Percentiles rank a stretch among this genome's conserved stretches.
These are phyloP conservation scores for Amphirosellinia nigrospora DNA, from an alignment of 495 filamentous ascomycete genomes.

Conservation along the genomic window DNA sequence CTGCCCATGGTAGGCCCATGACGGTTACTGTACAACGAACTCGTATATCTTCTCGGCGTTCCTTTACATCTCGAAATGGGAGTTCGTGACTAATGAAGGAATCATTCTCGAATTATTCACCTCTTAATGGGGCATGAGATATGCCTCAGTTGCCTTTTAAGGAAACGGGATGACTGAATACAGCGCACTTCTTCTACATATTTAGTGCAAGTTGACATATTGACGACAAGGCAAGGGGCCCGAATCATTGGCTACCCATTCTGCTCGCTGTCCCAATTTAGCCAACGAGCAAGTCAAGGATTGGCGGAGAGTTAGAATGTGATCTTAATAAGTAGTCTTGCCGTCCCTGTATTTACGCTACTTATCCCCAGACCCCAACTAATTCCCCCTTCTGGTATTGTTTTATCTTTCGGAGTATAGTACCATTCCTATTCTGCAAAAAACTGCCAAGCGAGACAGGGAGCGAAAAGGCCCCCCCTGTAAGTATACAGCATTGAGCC, in stretches of 20 bases:
- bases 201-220: background rate
- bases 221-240: slow-evolving; percentile 15
- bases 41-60: slow-evolving; percentile 17
- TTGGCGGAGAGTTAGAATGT: background rate
- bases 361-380: background rate
- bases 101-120: slow-evolving; percentile 9
- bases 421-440: slow-evolving; percentile 23
- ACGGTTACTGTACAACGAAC: slow-evolving; percentile 28
- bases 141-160: slow-evolving; percentile 7
- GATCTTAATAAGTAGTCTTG: slow-evolving; percentile 6
- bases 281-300: background rate
- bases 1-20: no score
- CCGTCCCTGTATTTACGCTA: background rate
- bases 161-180: slow-evolving; percentile 8
- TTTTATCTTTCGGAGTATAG: slow-evolving; percentile 5
- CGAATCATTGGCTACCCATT: slow-evolving; percentile 20
- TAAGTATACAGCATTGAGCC: slow-evolving; percentile 18
- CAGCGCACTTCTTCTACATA: background rate
- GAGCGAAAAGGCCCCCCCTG: slow-evolving; percentile 27
- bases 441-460: slow-evolving; percentile 31
- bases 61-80: slow-evolving; percentile 20
- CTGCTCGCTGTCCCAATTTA: background rate
- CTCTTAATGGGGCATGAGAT: background rate
- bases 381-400: background rate
- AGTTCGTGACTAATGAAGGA: slow-evolving; percentile 16